Evolutionary conservation across 371 early-diverging fungal genomes (phyloP).

Genomic region (Mortierella sp.): DNA sequence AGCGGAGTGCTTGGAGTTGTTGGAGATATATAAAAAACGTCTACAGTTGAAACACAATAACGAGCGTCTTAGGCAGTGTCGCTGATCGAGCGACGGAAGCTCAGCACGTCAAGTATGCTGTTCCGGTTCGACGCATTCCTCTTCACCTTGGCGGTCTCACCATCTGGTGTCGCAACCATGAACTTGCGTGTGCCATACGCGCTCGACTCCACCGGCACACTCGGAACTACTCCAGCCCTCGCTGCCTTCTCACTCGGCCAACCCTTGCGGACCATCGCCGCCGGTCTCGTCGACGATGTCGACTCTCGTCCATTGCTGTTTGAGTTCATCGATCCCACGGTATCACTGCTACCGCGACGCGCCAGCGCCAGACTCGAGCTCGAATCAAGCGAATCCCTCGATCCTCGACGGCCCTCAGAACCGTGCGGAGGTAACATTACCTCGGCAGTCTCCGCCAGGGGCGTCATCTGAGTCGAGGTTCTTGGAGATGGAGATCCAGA

Average conservation of each 20-base stretch:
- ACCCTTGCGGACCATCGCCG: conserved; percentile 51
- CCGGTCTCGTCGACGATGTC: conserved; percentile 29
- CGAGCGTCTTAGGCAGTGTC: conserved; percentile 29
- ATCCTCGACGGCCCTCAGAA: conserved; percentile 31
- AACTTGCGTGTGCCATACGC: conserved; percentile 53
- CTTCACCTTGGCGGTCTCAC: conserved; percentile 32
- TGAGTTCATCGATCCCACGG: conserved; percentile 21
- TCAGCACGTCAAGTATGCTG: conserved; percentile 39
- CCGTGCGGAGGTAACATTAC: conserved; percentile 9
- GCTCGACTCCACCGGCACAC: conserved; percentile 18
- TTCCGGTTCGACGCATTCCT: conserved; percentile 33
- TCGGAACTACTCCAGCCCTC: conserved; percentile 50
- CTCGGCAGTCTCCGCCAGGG: conserved; percentile 19
- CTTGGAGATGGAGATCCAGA: conserved; percentile 42
- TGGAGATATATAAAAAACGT: too few relatives aligned
- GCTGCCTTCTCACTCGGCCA: conserved; percentile 57
- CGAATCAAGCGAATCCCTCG: conserved; percentile 33
- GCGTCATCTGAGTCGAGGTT: conserved; percentile 32
- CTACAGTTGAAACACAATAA: too few relatives aligned
- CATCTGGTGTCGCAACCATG: conserved; percentile 21
- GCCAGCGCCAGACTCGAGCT: conserved; percentile 1
- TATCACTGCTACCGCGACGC: conserved; percentile 47
- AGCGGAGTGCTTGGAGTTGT: background rate
- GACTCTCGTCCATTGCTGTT: conserved; percentile 44
- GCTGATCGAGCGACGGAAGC: conserved; percentile 45